These are phyloP conservation scores for Globisporangium emineosum DNA, from an alignment of 352 stramenopile genomes.

Conservation along the genomic window DNA sequence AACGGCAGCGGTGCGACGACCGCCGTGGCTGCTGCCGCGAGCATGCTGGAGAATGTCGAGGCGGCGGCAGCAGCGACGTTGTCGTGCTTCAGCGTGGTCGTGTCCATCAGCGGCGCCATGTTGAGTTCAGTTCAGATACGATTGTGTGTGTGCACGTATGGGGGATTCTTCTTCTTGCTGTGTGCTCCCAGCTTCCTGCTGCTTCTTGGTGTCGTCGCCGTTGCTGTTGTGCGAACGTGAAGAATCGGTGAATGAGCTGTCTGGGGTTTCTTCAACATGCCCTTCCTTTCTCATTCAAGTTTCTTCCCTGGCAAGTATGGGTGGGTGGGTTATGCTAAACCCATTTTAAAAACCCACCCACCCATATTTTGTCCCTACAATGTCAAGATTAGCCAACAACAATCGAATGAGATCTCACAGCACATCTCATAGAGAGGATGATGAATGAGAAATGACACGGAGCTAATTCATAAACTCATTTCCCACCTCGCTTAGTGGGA, in stretches of 20 bases:
- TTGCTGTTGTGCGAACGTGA: constrained; percentile 6
- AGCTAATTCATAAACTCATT: no score
- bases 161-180: neutral
- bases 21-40: neutral
- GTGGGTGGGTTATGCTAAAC: neutral
- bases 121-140: neutral
- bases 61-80: neutral
- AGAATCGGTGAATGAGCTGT: constrained; percentile 8
- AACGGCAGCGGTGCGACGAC: constrained; percentile 14
- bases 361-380: no score
- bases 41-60: constrained; percentile 10
- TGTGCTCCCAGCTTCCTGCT: neutral
- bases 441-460: no score
- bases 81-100: constrained; percentile 16
- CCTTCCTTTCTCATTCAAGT: neutral
- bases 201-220: neutral
- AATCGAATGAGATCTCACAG: no score
- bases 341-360: neutral
- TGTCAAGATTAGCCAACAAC: no score
- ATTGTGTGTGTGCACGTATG: neutral
- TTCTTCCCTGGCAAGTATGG: neutral
- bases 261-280: constrained; percentile 10
- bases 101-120: constrained; percentile 21
- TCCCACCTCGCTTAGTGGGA: no score
- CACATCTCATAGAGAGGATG: no score